Base-by-base conservation (phyloP, 1,284 basidiomycete genomes). In the Tilletia setariae region DNA sequence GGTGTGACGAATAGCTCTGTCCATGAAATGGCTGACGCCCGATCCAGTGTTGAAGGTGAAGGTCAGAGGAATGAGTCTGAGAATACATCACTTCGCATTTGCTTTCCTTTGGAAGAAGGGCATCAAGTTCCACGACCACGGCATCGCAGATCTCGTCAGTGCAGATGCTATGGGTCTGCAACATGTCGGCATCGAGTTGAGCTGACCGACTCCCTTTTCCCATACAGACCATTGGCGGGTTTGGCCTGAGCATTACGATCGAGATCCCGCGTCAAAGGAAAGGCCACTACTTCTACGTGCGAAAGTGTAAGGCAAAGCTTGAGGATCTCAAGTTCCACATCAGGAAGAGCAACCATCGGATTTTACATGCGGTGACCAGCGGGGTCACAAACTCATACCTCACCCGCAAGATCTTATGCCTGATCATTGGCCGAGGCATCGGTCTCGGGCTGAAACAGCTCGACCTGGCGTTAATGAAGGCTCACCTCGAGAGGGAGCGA, bases 261-360 rank as follows among this genome's bases (percentile, higher is more conserved):
- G 70, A 71, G 30, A 65, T 71, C 16, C 70, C 70, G 19, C 67
- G 67, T 16, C 51, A 70, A 19, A 56, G 46, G 11, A 30, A 23
- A 6, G 42, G 16, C 2, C 70, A 71, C 49, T 71, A 59, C 65
- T 71, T 71, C 68, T 46, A 35, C 7, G 70, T 71, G 6, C 44
- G 53, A 15, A 71, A 70, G 51, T 70, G 71, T 64, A 71, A 71
- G 63, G 66, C 64, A 1, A 71, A 71, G 46, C 47, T 71, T 7
- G 53, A 59, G 15, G 59, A 65, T n/a, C 62, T 71, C 32, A 13
- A 63, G 19, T 30, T 71, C 49, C 63, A 70, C 28, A 69, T 71
- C n/a, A 47, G 64, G 23, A 46, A 71, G 59, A 66, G 53, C 44
- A 71, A 71, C 53, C 70, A 71, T 40, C 44, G 68, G 15, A 64